Conservation (phyloP, 495 filamentous ascomycete genomes). For the Aspergillus nidulans region DNA sequence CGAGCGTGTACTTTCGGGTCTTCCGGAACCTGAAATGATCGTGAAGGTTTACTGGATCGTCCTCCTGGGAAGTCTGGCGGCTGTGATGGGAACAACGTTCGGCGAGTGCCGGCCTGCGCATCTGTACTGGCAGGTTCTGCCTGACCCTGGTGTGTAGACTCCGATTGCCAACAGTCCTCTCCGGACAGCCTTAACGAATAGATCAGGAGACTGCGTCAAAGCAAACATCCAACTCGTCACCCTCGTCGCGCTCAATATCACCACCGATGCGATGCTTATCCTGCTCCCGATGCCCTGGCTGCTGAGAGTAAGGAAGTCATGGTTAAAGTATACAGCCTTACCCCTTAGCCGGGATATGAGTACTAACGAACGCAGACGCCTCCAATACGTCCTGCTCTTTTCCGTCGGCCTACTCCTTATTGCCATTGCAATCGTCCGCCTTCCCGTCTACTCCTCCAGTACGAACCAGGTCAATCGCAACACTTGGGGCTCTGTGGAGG, state of each 20-base stretch:
- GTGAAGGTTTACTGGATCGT: conserved; percentile 10
- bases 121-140: conserved; percentile 13
- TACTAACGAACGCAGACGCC: not conserved
- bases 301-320: not conserved
- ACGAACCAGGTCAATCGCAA: conserved; percentile 9
- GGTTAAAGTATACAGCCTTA: conserved; percentile 1
- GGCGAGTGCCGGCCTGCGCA: conserved; percentile 2
- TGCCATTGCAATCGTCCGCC: conserved; percentile 10
- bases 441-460: conserved; percentile 3
- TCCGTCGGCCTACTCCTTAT: conserved; percentile 9
- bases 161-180: not conserved
- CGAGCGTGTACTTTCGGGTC: conserved; percentile 8
- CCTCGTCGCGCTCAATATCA: conserved; percentile 7
- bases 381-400: conserved; percentile 11
- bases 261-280: conserved; percentile 15
- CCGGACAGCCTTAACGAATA: not conserved
- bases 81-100: conserved; percentile 2
- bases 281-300: conserved; percentile 16
- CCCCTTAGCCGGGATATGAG: no score
- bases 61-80: not conserved
- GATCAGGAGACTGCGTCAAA: conserved; percentile 8
- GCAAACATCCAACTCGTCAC: conserved; percentile 3
- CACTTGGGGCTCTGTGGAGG: conserved; percentile 8
- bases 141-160: conserved; percentile 6
- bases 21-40: conserved; percentile 9